phyloP scores from a whole-genome alignment of 192 early-diverging fungal species.

The Obelidium mucronatum region DNA sequence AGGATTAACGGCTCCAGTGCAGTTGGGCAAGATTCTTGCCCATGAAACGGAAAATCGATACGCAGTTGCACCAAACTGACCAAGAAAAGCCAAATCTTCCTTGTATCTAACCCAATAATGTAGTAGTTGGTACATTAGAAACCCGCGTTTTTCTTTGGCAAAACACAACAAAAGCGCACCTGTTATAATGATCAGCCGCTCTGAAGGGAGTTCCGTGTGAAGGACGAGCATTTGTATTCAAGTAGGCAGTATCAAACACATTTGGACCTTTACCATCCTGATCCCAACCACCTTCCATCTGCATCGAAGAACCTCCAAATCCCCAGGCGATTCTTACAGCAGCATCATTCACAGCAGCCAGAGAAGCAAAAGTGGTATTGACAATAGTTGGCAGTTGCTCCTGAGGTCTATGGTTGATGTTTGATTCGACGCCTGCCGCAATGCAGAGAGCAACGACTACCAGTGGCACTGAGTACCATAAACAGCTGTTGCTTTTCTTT shows the following conservation, averaged over 20 bases:
- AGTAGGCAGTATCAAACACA: constrained; percentile 47
- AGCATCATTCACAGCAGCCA: neutral
- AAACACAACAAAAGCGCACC: too few relatives aligned
- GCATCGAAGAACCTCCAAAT: neutral
- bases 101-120: too few relatives aligned
- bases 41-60: constrained; percentile 50
- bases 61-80: constrained; percentile 32
- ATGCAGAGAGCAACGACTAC: neutral
- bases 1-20: constrained; percentile 41
- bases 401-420: too few relatives aligned
- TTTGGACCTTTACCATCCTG: constrained; percentile 47
- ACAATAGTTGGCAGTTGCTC: too few relatives aligned
- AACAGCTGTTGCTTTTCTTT: neutral
- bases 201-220: constrained; percentile 5
- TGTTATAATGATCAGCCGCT: constrained; percentile 39
- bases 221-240: neutral
- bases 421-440: too few relatives aligned
- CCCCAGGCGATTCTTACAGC: constrained; percentile 5
- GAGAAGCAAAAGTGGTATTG: neutral
- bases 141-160: too few relatives aligned
- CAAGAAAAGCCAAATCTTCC: constrained; percentile 35
- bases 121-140: too few relatives aligned
- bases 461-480: neutral
- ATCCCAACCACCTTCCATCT: constrained; percentile 56
- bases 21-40: constrained; percentile 44